These are phyloP conservation scores for Solanum bulbocastanum DNA, from an alignment of 257 asterid species.

Conservation along the genomic window DNA sequence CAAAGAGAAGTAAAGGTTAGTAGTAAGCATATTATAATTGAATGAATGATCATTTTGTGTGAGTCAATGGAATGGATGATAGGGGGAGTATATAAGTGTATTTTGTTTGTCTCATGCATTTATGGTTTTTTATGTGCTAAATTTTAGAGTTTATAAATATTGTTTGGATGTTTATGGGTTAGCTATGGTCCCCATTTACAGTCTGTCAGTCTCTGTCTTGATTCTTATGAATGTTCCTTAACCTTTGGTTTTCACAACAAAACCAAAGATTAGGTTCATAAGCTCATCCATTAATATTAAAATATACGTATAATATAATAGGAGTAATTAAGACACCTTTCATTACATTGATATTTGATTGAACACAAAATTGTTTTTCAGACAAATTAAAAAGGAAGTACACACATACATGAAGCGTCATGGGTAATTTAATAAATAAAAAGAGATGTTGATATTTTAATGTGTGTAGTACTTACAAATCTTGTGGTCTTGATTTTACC, in stretches of 20 bases:
- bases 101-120: slow-evolving; percentile 62
- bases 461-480: neutral
- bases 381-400: neutral
- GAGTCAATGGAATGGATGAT: slow-evolving; percentile 39
- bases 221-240: slow-evolving; percentile 42
- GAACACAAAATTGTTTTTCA: neutral
- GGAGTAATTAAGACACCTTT: neutral
- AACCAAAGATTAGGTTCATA: slow-evolving; percentile 36
- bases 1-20: neutral
- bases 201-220: slow-evolving; percentile 74
- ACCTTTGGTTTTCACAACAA: slow-evolving; percentile 13
- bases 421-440: too few relatives aligned
- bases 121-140: slow-evolving; percentile 8
- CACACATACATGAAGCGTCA: too few relatives aligned
- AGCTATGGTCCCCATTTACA: slow-evolving; percentile 64
- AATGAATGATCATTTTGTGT: neutral
- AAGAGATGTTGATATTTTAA: neutral
- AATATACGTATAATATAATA: neutral
- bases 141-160: neutral
- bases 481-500: rapidly evolving
- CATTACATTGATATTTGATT: too few relatives aligned
- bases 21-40: neutral
- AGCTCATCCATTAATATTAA: neutral
- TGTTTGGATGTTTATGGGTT: neutral
- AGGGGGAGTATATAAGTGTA: slow-evolving; percentile 4